Conservation (phyloP, 2,329 filamentous ascomycete genomes). For the Xylaria arbuscula region DNA sequence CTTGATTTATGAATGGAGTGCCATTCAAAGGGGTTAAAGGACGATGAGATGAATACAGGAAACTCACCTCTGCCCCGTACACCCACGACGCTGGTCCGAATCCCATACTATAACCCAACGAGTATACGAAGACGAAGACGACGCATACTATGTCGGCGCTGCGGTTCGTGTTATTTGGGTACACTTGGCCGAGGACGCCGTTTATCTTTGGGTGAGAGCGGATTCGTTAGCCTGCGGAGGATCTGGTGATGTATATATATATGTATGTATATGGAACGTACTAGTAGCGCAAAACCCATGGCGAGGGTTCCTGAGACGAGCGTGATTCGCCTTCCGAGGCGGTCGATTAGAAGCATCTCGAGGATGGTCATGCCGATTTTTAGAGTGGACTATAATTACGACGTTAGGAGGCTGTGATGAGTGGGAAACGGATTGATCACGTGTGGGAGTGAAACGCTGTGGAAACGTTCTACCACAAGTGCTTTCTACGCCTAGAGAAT, state of each 20-base stretch:
- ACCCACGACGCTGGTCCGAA: constrained; percentile 69
- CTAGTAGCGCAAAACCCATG: constrained; percentile 65
- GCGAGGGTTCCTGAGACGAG: constrained; percentile 61
- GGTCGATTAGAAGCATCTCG: constrained; percentile 68
- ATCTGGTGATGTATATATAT: not conserved
- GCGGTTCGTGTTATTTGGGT: constrained; percentile 61
- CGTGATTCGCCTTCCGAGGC: constrained; percentile 61
- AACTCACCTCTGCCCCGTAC: constrained; percentile 64
- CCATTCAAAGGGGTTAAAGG: too few species aligned
- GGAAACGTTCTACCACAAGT: not conserved
- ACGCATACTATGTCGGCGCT: constrained; percentile 63
- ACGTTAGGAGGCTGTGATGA: not conserved
- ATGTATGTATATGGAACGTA: constrained; percentile 43
- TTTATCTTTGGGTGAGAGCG: constrained; percentile 56
- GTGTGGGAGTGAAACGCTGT: not conserved
- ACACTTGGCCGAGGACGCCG: constrained; percentile 62
- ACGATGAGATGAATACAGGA: too few species aligned
- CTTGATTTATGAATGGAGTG: constrained; percentile 6
- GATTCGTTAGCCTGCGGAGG: constrained; percentile 8
- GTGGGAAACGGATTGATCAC: not conserved
- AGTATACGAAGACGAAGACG: constrained; percentile 68
- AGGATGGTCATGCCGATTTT: constrained; percentile 67
- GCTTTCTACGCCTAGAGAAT: too few species aligned
- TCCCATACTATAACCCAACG: constrained; percentile 67
- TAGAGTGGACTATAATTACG: constrained; percentile 56